phyloP scores from a whole-genome alignment of 306 rosid species.

The Prunus persica region DNA sequence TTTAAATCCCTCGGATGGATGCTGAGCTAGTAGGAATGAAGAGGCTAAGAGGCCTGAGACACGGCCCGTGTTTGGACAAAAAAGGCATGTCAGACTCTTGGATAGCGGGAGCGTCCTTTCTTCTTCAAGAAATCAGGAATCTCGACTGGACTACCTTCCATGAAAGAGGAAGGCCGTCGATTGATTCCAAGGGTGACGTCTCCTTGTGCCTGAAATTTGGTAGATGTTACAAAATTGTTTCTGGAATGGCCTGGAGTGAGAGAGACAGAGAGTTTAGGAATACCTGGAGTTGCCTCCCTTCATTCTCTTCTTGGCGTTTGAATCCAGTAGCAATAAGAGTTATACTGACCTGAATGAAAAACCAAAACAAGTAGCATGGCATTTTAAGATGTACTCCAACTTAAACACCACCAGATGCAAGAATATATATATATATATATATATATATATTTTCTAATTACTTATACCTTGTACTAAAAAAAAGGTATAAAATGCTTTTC shows the following conservation, averaged over 20 bases:
- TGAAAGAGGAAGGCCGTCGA: constrained; percentile 55
- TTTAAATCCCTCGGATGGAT: constrained; percentile 36
- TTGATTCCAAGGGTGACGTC: constrained; percentile 48
- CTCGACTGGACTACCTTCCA: constrained; percentile 70
- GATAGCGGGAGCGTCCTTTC: constrained; percentile 94
- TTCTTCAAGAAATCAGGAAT: constrained; percentile 94
- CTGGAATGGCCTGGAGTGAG: background rate
- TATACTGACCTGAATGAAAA: constrained; percentile 74
- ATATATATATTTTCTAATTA: no score
- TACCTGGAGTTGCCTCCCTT: constrained; percentile 78
- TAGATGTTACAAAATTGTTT: constrained; percentile 18
- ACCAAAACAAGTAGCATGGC: constrained; percentile 21
- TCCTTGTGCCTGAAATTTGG: constrained; percentile 66
- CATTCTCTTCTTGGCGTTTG: constrained; percentile 97
- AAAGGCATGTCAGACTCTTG: constrained; percentile 54
- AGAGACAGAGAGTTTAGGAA: constrained; percentile 4
- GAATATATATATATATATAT: no score
- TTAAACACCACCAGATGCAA: background rate
- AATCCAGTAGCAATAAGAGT: constrained; percentile 97
- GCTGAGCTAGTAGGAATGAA: constrained; percentile 26
- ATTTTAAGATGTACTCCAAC: constrained; percentile 2
- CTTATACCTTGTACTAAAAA: no score
- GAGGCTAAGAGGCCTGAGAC: constrained; percentile 17
- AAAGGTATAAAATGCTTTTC: no score
- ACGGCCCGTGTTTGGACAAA: background rate